Base-by-base conservation (phyloP, 768 basidiomycete species). In the Coprinopsis marcescibilis region DNA sequence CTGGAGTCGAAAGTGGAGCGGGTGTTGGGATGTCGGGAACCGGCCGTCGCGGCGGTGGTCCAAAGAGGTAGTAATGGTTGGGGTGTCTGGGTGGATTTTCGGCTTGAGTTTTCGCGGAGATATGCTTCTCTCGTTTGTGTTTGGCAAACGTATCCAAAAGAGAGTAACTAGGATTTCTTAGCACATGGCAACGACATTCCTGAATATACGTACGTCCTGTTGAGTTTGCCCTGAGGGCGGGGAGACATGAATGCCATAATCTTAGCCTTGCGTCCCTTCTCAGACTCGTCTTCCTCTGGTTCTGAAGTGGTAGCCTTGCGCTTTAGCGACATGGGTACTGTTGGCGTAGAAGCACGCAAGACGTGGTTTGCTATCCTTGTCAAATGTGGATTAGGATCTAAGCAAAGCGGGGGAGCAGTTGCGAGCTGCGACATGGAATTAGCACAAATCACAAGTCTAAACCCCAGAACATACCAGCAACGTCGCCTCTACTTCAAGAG, bases 171-270 rank as follows among this genome's bases (percentile, higher is more conserved):
- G 13, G 7, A 25, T 17, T 46, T 45, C 44, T 17, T 21, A 19
- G 19, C 12, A 49, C 34, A 27, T 34, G 23, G 13, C 38, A 33
- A 24, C 26, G 32, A 14, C 24, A 47, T 38, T 11, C 40, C 49
- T 50, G 26, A 5, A 33, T 44, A 36, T 25, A 60, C 60, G 43
- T 65, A 83, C 81, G 62, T 79, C 39, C 81, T 76, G 14, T 68
- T 64, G 47, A 75, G 66, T 53, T 69, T 55, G 59, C 78, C 64
- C 50, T 65, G 67, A 53, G 73, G 62, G 34, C 70, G 68, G 8
- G 86, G 85, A 43, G 78, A 78, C 86, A 88, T 87, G 66, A 82
- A 87, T 45, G 85, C 77, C 69, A 86, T 75, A 45, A 92, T 78
- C 71, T 88, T 87, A 17, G 74, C 68, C 42, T 82, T 75, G 38